A percentile compares a stretch with the other conserved stretches of the same genome.
These are phyloP conservation scores for Rhodotorula taiwanensis DNA, from an alignment of 768 basidiomycete species.

Conservation along the genomic window DNA sequence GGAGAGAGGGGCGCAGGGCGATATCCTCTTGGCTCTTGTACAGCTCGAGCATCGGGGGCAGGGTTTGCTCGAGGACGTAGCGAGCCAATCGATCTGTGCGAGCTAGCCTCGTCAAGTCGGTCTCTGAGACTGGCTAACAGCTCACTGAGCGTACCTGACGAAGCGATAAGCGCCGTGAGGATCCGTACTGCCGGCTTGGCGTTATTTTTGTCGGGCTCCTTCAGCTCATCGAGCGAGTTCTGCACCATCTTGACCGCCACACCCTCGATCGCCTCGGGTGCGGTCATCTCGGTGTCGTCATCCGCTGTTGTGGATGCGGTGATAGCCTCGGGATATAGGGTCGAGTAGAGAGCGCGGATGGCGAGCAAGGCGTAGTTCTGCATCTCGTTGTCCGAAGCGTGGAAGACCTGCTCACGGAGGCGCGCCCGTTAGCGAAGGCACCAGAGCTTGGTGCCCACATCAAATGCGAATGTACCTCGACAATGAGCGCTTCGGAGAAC, in stretches of 20 bases:
- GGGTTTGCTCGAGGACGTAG: slow-evolving; percentile 18
- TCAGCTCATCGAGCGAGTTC: slow-evolving; percentile 70
- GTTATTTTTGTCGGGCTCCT: slow-evolving; percentile 88
- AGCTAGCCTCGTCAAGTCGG: too few relatives aligned
- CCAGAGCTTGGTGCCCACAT: background rate
- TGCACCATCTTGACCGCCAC: slow-evolving; percentile 68
- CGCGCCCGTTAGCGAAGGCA: slow-evolving; percentile 12
- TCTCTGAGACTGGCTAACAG: too few relatives aligned
- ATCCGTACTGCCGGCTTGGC: slow-evolving; percentile 81
- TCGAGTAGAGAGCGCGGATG: slow-evolving; percentile 63
- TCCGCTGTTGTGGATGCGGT: slow-evolving; percentile 45
- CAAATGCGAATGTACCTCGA: slow-evolving; percentile 58
- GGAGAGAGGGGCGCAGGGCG: slow-evolving; percentile 25
- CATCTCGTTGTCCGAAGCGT: slow-evolving; percentile 66
- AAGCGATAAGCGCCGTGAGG: slow-evolving; percentile 49
- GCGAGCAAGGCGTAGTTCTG: slow-evolving; percentile 68
- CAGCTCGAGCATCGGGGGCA: slow-evolving; percentile 19
- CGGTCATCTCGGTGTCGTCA: slow-evolving; percentile 7
- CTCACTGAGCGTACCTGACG: slow-evolving; percentile 35
- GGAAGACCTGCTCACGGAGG: slow-evolving; percentile 62
- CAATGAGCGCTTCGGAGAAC: slow-evolving; percentile 82
- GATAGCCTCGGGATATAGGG: slow-evolving; percentile 54
- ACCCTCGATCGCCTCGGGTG: slow-evolving; percentile 45
- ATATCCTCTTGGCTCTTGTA: slow-evolving; percentile 32
- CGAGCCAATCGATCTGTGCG: slow-evolving; percentile 14